Percentiles rank a stretch among this genome's conserved stretches.
Conservation (phyloP, 768 basidiomycete genomes). For the Termitomyces sp. region DNA sequence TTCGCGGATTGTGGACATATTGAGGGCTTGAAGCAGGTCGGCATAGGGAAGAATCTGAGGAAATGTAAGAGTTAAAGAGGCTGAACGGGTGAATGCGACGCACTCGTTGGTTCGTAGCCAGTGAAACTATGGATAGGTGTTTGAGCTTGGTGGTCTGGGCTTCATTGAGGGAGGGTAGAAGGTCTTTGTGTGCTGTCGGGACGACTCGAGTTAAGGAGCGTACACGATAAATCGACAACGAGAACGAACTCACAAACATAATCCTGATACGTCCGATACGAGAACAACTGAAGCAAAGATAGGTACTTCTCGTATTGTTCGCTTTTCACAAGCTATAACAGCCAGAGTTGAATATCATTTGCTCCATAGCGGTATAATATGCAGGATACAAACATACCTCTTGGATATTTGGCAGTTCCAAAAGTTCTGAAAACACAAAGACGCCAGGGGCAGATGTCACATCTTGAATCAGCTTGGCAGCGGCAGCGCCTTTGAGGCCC, state of each 20-base stretch:
- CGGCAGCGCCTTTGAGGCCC: slow-evolving; percentile 86
- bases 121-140: slow-evolving; percentile 85
- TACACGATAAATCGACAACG: neutral
- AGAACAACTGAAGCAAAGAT: slow-evolving; percentile 76
- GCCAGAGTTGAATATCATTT: neutral
- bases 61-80: neutral
- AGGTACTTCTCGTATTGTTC: slow-evolving; percentile 60
- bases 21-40: slow-evolving; percentile 60
- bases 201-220: neutral
- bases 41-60: slow-evolving; percentile 77
- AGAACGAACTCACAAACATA: slow-evolving; percentile 56
- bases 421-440: slow-evolving; percentile 86
- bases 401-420: slow-evolving; percentile 77
- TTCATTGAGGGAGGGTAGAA: slow-evolving; percentile 60
- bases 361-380: too few species aligned
- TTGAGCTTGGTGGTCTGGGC: slow-evolving; percentile 85
- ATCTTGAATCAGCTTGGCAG: slow-evolving; percentile 83
- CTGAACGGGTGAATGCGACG: slow-evolving; percentile 17
- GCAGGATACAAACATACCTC: slow-evolving; percentile 47
- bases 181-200: slow-evolving; percentile 53
- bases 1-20: slow-evolving; percentile 75
- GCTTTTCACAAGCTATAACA: slow-evolving; percentile 53
- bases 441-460: slow-evolving; percentile 87
- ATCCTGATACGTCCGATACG: slow-evolving; percentile 82
- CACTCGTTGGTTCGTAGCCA: slow-evolving; percentile 75